Conservation (phyloP, 2,329 filamentous ascomycete species). For the Tolypocladium paradoxum region DNA sequence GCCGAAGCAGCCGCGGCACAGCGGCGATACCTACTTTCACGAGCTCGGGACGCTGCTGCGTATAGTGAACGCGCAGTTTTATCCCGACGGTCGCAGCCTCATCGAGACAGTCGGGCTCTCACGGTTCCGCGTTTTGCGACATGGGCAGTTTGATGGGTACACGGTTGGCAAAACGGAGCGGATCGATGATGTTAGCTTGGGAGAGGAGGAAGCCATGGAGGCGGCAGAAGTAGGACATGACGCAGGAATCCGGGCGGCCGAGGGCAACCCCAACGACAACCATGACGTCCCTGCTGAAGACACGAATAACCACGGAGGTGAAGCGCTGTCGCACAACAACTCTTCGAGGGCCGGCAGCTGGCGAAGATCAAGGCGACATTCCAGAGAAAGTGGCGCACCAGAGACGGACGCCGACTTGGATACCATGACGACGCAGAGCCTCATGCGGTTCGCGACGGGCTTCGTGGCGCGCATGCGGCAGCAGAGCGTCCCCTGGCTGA, state of each 20-base stretch:
- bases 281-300: background rate
- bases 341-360: background rate
- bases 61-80: conserved; percentile 61
- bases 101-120: conserved; percentile 68
- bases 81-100: conserved; percentile 71
- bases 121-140: conserved; percentile 60
- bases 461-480: conserved; percentile 62
- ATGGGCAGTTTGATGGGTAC: conserved; percentile 64
- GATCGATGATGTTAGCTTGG: conserved; percentile 70
- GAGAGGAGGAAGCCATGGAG: conserved; percentile 70
- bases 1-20: conserved; percentile 41
- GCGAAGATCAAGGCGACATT: background rate
- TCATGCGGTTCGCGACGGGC: conserved; percentile 53
- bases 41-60: conserved; percentile 69
- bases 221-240: conserved; percentile 41
- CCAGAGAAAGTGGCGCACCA: background rate
- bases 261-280: background rate
- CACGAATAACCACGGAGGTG: background rate
- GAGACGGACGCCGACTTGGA: conserved; percentile 9
- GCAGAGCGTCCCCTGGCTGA: conserved; percentile 63
- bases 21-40: conserved; percentile 40
- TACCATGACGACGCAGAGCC: conserved; percentile 55
- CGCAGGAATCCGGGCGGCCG: background rate
- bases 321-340: no score
- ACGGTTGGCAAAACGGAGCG: conserved; percentile 64